Percentiles rank a stretch among this genome's conserved stretches.
phyloP scores from a whole-genome alignment of 2,329 filamentous ascomycete genomes.

The Ascochyta pisi region DNA sequence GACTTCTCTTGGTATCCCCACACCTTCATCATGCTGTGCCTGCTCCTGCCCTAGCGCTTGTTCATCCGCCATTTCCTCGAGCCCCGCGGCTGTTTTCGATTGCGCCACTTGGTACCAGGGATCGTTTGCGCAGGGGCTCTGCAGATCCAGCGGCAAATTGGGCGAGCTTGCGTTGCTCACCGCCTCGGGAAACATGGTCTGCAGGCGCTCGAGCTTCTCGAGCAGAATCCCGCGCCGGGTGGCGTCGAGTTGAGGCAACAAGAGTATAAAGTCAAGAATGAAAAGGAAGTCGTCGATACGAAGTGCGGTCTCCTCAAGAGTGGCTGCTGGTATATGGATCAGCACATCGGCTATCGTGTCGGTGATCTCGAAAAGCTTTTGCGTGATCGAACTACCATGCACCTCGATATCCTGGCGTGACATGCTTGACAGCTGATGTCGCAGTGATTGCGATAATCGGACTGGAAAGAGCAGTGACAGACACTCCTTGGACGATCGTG shows the following conservation, averaged over 20 bases:
- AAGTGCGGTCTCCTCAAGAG: conserved; percentile 55
- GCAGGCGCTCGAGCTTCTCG: conserved; percentile 51
- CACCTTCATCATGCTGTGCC: conserved; percentile 4
- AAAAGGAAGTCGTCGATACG: conserved; percentile 63
- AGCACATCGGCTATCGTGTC: conserved; percentile 66
- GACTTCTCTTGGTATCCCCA: conserved; percentile 19
- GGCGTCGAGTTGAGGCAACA: conserved; percentile 57
- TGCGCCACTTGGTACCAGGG: conserved; percentile 47
- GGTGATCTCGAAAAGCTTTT: conserved; percentile 67
- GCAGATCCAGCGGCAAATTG: conserved; percentile 38
- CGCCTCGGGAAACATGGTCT: conserved; percentile 46
- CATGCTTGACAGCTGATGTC: conserved; percentile 52
- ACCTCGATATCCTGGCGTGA: conserved; percentile 58
- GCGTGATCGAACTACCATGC: conserved; percentile 63
- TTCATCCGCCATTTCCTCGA: conserved; percentile 30
- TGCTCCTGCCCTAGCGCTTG: conserved; percentile 10
- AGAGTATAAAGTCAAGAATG: conserved; percentile 59
- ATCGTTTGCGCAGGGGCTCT: conserved; percentile 36
- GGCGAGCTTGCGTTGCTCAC: conserved; percentile 42
- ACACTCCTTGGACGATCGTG: conserved; percentile 45
- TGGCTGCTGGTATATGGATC: conserved; percentile 58
- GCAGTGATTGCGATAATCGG: conserved; percentile 53
- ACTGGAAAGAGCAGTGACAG: conserved; percentile 56
- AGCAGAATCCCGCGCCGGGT: conserved; percentile 55
- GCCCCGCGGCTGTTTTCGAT: conserved; percentile 40